Base-by-base conservation (phyloP, 139 green algal genomes). In the Coccomyxa sp. region DNA sequence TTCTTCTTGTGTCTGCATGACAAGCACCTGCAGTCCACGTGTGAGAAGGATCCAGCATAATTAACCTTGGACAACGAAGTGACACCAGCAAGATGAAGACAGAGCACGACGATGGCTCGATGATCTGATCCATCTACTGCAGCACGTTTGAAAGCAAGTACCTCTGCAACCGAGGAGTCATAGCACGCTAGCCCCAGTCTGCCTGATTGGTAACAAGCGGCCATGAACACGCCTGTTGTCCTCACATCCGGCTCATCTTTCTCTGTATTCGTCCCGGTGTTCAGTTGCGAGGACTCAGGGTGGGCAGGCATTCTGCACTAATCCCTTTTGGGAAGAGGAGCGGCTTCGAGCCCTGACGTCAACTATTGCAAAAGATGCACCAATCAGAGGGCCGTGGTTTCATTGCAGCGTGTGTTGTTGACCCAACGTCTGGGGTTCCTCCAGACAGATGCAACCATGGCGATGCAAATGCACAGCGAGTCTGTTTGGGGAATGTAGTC, bases 1-100 rank as follows among this genome's bases (percentile, higher is more conserved):
- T 18, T 87, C 81, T 23, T 91, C 88, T 13, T 85, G 59, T 13
- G 83, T 77, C 66, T 91, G 86, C 66, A 88, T 58, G 66, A 79
- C 79, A 17, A 57, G 82, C 25, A 89, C 32, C 87, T 90, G 83
- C 4, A 31, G 58, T 71, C 18, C 63, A 71, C 63, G 21, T 71
- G 38, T 51, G 38, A 71, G 63, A 71, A 21, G 21, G 18, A 21
- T 71, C 21, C 63, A 71, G 63, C 63, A 28, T 1, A 11, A 14
- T 28, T 3, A 25, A 9, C 10, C 9, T 71, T 11, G 63, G 7
- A 28, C 63, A 25, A 28, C 63, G 63, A 71, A 71, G 9, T 28
- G 63, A 71, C 63, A 28, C 63, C 63, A 21, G 63, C 63, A 71
- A 25, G 63, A 9, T 11, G 63, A 25, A 71, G 18, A 21, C 16